Evolutionary conservation across 768 basidiomycete species (phyloP).

Genomic region (Pilatotrama ljubarskyi): DNA sequence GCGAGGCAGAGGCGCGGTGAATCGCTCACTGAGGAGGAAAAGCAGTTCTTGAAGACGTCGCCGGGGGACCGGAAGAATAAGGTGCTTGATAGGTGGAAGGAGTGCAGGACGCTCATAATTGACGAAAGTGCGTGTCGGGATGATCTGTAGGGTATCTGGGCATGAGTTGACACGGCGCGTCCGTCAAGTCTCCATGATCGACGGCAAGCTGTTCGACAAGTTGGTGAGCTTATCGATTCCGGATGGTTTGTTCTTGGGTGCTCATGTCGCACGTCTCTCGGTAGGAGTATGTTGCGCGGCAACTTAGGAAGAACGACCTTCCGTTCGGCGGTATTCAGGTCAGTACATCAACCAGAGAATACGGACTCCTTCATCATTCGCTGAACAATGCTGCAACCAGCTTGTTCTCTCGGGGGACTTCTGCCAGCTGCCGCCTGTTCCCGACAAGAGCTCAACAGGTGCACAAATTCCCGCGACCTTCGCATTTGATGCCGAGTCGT

Average conservation of each 20-base stretch:
- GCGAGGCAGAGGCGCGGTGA: not conserved
- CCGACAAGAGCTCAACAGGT: constrained; percentile 44
- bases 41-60: not conserved
- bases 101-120: constrained; percentile 67
- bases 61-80: constrained; percentile 2
- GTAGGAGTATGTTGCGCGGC: constrained; percentile 66
- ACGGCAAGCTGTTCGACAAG: constrained; percentile 78
- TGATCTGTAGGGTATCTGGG: not conserved
- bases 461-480: constrained; percentile 55
- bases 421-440: constrained; percentile 86
- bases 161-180: not conserved
- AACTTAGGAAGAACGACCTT: constrained; percentile 46
- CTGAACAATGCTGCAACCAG: constrained; percentile 36
- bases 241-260: constrained; percentile 17
- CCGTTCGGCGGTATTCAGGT: constrained; percentile 92
- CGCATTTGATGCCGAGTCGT: constrained; percentile 79
- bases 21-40: not conserved
- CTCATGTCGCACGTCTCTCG: not conserved
- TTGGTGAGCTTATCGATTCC: constrained; percentile 45
- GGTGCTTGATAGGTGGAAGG: constrained; percentile 62
- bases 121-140: constrained; percentile 64
- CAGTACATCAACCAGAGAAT: not conserved
- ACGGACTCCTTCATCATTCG: not conserved
- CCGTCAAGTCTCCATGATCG: constrained; percentile 82
- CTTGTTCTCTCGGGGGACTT: constrained; percentile 87